Base-by-base conservation (phyloP, 2,329 filamentous ascomycete genomes). In the Aspergillus aculeatus region DNA sequence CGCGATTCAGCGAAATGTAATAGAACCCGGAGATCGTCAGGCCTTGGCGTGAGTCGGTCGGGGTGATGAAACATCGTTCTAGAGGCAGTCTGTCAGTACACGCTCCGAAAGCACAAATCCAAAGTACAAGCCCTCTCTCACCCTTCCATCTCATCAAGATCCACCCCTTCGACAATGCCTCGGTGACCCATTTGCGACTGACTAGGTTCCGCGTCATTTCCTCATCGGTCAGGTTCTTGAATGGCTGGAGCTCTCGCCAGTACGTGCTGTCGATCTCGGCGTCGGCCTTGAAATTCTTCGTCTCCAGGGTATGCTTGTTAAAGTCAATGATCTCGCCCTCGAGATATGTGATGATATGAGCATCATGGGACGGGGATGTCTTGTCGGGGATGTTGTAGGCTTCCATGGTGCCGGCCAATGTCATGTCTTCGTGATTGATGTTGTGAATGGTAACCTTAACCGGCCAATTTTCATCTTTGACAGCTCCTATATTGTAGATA, bases 291-390 rank as follows among this genome's bases (percentile, higher is more conserved):
- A 80, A 80, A 61, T 74, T 77, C 63, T 79, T 79, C 11, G 80
- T 82, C 62, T 81, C 77, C 12, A 82, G 67, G 0, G 77, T 79
- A 61, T 81, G 77, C 2, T 68, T 75, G 63, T 79, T 78, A 64
- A 89, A 85, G 69, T 89, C 87, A 62, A 89, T 83, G 61, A 89
- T 88, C 69, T 89, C 87, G 57, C 87, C 87, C 77, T 89, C 86
- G 49, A 89, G 80, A 68, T 86, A 89, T 2, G 86, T 89, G 16
- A 84, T 84, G 58, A 89, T 89, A 60, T 80, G 80, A 16, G 78
- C 77, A 54, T 75, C 73, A 53, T 74, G 73, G 3, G 72, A 75
- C 19, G 72, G 69, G 0, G 75, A 74, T 9, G 80, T 78, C 57
- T 81, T 81, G 61, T 82, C 78, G 2, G 86, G 86, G 12, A 88